Evolutionary conservation across 805 yeast genomes (phyloP).

Genomic region (Phaffomyces thermotolerans): DNA sequence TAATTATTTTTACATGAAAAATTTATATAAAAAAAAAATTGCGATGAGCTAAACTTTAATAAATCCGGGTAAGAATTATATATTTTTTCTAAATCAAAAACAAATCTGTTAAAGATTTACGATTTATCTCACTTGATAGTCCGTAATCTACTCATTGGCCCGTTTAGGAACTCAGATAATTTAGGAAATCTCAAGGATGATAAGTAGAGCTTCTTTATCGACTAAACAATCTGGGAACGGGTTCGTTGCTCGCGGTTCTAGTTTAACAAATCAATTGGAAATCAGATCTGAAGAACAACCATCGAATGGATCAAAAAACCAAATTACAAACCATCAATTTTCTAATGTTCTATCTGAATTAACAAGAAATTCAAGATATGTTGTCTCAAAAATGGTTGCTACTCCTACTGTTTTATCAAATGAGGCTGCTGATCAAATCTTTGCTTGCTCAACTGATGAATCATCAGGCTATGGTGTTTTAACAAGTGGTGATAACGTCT

Average conservation of each 20-base stretch:
- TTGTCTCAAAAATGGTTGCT: slow-evolving; percentile 50
- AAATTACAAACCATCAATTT: slow-evolving; percentile 15
- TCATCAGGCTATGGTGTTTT: slow-evolving; percentile 24
- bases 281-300: slow-evolving; percentile 1
- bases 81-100: slow-evolving; percentile 1
- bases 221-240: slow-evolving; percentile 3
- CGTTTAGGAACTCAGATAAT: not conserved
- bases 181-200: not conserved
- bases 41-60: slow-evolving; percentile 3
- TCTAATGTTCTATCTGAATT: slow-evolving; percentile 35
- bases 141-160: not conserved
- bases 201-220: not conserved
- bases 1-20: not conserved
- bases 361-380: slow-evolving; percentile 51
- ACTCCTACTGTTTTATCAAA: slow-evolving; percentile 31
- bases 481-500: slow-evolving; percentile 35
- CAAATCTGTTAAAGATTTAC: not conserved
- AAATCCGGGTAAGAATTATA: not conserved
- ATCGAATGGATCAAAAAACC: slow-evolving; percentile 1
- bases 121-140: not conserved
- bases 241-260: slow-evolving; percentile 5
- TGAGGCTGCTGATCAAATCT: not conserved
- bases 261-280: not conserved
- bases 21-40: slow-evolving; percentile 1
- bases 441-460: slow-evolving; percentile 26